These are phyloP conservation scores for Pythium brachiatum DNA, from an alignment of 352 stramenopile species.

Conservation along the genomic window DNA sequence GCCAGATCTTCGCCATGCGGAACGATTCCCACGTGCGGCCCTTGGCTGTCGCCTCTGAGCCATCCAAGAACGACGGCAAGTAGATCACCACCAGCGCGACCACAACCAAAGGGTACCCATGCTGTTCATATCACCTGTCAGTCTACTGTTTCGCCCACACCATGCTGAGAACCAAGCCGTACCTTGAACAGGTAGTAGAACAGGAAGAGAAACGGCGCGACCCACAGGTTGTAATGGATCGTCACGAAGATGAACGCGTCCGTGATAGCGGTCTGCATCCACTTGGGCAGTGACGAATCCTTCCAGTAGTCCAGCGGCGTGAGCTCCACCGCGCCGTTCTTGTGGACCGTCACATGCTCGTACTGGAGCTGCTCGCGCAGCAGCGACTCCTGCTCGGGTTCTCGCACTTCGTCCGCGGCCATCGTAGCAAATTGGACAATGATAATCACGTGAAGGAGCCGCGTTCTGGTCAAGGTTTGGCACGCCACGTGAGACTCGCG, in stretches of 20 bases:
- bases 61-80: conserved; percentile 54
- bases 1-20: conserved; percentile 42
- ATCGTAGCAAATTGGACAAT: not conserved
- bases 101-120: conserved; percentile 27
- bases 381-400: conserved; percentile 1
- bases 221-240: conserved; percentile 80
- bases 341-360: not conserved
- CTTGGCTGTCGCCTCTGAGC: conserved; percentile 47
- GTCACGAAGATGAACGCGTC: conserved; percentile 58
- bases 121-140: not conserved
- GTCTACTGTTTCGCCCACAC: too few species aligned
- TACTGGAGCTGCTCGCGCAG: conserved; percentile 1
- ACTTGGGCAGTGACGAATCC: conserved; percentile 37
- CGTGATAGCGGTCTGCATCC: conserved; percentile 37
- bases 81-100: conserved; percentile 50
- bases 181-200: conserved; percentile 68
- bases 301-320: conserved; percentile 47
- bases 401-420: conserved; percentile 17
- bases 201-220: conserved; percentile 40
- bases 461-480: too few species aligned
- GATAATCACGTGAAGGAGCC: not conserved
- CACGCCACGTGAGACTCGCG: not conserved
- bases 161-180: not conserved
- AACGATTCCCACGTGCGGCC: conserved; percentile 48
- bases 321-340: conserved; percentile 35